Base-by-base conservation (phyloP, 2,329 filamentous ascomycete species). In the Beauveria caledonica region DNA sequence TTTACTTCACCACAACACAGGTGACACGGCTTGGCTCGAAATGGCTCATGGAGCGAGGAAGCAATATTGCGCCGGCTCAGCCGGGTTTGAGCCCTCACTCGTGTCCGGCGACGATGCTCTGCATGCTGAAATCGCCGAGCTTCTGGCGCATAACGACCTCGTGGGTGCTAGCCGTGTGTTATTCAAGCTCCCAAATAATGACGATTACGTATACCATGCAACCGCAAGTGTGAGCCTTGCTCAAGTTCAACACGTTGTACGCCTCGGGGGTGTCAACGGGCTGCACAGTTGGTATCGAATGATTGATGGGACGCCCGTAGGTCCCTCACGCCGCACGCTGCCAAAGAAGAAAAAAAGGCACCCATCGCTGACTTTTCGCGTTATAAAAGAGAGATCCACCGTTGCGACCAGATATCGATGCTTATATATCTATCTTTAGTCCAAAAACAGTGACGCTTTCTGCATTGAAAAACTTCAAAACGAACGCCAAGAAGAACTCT, bases 361-460 rank as follows among this genome's bases (percentile, higher is more conserved):
- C 10, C 33, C 4, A 23, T 27, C n/a, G 21, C 51, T 54, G 23
- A 56, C 42, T 48, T 60, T 39, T 51, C 27, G 29, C 56, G 5
- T 62, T 66, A 10, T n/a, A 56, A 21, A 64, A 77, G 70, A 73
- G 73, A 67, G 71, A 74, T 1, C 74, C 80, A 7, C 85, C 85
- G 7, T 75, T 81, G 1, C 72, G 72, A 49, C 65, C 78, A 58
- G 88, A 91, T 66, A 80, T 87, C 60, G 77, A 80, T 48, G 82
- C 87, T 19, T 91, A 92, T 75, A 80, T 83, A 42, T 76, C 81
- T 52, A 78, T 92, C 67, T 91, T 90, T 76, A 76, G 76, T 36
- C 79, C 87, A 1, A 74, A 78, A 1, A 85, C 84, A 4, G 76
- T 78, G 13, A 86, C 86, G 2, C 67, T 78, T 5, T 84, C 86